Evolutionary conservation across 108 stramenopile genomes (phyloP).

Genomic region (Cyclostephanos tholiformis): DNA sequence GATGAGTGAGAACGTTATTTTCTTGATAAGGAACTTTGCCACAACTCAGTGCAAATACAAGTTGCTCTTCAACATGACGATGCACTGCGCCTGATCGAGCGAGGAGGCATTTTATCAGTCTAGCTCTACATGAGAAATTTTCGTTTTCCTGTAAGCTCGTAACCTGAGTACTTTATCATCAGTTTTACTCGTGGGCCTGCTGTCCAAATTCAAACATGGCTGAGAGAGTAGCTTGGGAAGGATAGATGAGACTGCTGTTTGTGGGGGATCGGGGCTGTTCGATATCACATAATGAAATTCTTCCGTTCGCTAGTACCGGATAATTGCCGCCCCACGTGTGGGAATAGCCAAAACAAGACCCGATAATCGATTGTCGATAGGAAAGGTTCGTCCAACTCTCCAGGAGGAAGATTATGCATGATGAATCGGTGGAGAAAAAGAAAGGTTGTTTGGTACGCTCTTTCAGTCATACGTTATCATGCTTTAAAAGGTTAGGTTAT

Average conservation of each 20-base stretch:
- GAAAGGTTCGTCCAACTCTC: conserved; percentile 46
- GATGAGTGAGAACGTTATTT: neutral
- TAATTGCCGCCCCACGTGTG: conserved; percentile 84
- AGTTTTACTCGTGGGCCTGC: conserved; percentile 8
- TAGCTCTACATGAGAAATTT: conserved; percentile 66
- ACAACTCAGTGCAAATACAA: conserved; percentile 80
- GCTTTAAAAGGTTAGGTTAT: too few relatives aligned
- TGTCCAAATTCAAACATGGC: conserved; percentile 55
- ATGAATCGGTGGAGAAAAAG: conserved; percentile 55
- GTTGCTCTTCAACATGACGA: conserved; percentile 83
- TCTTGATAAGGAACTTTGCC: conserved; percentile 43
- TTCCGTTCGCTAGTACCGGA: conserved; percentile 62
- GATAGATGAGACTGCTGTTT: conserved; percentile 81
- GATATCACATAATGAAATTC: conserved; percentile 65
- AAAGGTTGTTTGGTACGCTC: too few relatives aligned
- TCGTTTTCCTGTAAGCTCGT: conserved; percentile 46
- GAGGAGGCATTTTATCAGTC: conserved; percentile 80
- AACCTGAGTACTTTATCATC: conserved; percentile 28
- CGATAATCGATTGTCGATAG: conserved; percentile 65
- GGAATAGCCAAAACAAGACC: conserved; percentile 92
- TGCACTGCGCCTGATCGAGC: conserved; percentile 92
- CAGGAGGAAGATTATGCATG: conserved; percentile 7
- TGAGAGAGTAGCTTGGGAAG: conserved; percentile 84
- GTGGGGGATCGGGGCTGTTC: conserved; percentile 72
- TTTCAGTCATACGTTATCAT: too few relatives aligned